Conservation (phyloP, 2,329 filamentous ascomycete species). For the Colletotrichum limetticola region DNA sequence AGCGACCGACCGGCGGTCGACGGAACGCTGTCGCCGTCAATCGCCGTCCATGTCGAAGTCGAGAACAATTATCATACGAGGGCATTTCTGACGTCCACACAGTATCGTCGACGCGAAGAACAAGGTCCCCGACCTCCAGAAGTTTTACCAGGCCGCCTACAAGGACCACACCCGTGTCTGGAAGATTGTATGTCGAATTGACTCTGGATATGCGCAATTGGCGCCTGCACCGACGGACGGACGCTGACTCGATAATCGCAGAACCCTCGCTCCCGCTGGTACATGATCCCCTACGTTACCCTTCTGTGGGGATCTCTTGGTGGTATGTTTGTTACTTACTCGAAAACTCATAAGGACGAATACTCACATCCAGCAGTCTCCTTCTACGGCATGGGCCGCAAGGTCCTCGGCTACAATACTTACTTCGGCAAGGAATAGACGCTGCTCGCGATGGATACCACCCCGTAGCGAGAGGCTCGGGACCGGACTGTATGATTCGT, state of each 20-base stretch:
- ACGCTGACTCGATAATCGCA: constrained; percentile 45
- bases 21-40: constrained; percentile 31
- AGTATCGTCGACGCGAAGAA: constrained; percentile 78
- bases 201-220: background rate
- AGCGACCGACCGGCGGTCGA: background rate
- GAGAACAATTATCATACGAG: constrained; percentile 27
- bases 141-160: constrained; percentile 79
- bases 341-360: constrained; percentile 1
- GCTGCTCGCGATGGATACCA: background rate
- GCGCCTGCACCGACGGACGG: constrained; percentile 10
- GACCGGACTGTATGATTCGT: constrained; percentile 28
- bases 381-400: constrained; percentile 80
- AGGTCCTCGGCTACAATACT: constrained; percentile 82
- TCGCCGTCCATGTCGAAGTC: constrained; percentile 31
- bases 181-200: constrained; percentile 74
- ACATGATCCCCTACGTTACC: constrained; percentile 76
- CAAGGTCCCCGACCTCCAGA: constrained; percentile 80
- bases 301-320: constrained; percentile 71
- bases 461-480: background rate
- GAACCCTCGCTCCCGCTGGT: constrained; percentile 71
- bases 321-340: constrained; percentile 60
- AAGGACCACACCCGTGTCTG: constrained; percentile 76
- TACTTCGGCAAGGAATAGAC: constrained; percentile 72
- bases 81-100: constrained; percentile 43
- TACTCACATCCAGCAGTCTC: constrained; percentile 51